These are phyloP conservation scores for Pistacia integerrima DNA, from an alignment of 345 rosid genomes.

Conservation along the genomic window DNA sequence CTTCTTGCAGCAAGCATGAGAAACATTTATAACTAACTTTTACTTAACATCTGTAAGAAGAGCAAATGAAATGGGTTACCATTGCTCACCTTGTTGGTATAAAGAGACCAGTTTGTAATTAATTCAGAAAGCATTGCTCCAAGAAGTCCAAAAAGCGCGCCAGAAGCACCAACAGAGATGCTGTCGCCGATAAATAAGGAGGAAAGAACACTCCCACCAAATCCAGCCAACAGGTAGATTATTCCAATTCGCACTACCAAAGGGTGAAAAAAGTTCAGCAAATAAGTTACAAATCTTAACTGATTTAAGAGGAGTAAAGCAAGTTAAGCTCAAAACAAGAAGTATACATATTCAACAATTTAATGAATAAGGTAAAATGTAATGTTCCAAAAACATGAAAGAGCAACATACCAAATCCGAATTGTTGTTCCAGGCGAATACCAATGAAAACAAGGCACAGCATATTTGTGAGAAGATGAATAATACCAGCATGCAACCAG, in stretches of 20 bases:
- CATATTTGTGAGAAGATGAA: conserved; percentile 84
- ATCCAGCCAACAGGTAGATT: conserved; percentile 66
- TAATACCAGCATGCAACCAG: conserved; percentile 93
- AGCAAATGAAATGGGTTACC: background rate
- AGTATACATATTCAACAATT: background rate
- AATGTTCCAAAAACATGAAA: background rate
- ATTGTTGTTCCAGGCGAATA: conserved; percentile 91
- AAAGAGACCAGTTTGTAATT: conserved; percentile 85
- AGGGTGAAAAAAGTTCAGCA: background rate
- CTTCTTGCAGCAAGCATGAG: background rate
- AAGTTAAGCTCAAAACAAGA: background rate
- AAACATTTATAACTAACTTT: background rate
- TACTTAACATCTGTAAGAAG: background rate
- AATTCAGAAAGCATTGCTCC: conserved; percentile 96
- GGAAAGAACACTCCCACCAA: conserved; percentile 82
- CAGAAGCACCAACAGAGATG: conserved; percentile 97
- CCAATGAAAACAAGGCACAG: conserved; percentile 82
- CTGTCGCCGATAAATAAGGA: conserved; percentile 54
- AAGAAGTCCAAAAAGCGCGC: conserved; percentile 95
- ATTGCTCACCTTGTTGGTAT: conserved; percentile 66
- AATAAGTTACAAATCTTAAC: background rate
- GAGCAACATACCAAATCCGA: conserved; percentile 72
- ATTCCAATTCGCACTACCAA: conserved; percentile 75
- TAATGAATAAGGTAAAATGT: background rate
- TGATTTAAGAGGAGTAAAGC: background rate